phyloP scores from a whole-genome alignment of 2,329 filamentous ascomycete species.

The Alternaria metachromatica region DNA sequence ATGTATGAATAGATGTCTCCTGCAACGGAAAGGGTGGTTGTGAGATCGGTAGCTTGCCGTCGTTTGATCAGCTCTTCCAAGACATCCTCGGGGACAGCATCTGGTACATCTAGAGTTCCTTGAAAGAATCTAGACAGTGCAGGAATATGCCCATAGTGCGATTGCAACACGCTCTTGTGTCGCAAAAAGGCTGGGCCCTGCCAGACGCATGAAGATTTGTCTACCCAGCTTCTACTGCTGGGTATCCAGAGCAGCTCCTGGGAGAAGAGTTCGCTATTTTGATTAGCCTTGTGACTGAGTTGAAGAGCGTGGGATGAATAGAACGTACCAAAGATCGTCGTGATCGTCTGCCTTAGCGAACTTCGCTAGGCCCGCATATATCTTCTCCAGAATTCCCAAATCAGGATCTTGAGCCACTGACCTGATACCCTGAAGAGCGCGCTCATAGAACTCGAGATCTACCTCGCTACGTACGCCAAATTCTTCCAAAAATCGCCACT shows the following conservation, averaged over 20 bases:
- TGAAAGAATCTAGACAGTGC: neutral
- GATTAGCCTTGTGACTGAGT: neutral
- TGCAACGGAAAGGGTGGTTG: neutral
- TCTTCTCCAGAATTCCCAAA: neutral
- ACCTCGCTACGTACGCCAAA: slow-evolving; percentile 15
- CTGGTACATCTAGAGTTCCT: neutral
- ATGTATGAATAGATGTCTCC: neutral
- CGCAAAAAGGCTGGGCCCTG: neutral
- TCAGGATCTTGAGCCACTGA: neutral
- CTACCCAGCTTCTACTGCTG: neutral
- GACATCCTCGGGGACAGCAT: neutral
- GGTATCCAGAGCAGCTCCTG: neutral
- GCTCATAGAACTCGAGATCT: slow-evolving; percentile 18
- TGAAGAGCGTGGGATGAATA: neutral
- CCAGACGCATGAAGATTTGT: neutral
- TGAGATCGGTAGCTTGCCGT: neutral
- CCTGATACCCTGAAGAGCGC: neutral
- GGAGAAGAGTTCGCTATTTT: neutral
- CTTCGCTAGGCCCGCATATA: neutral
- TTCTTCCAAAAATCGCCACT: slow-evolving; percentile 24
- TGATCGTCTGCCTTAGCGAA: neutral
- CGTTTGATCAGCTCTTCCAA: neutral
- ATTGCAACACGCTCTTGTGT: neutral
- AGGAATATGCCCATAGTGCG: neutral
- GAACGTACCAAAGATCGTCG: neutral